These are phyloP conservation scores for Conoideocrella luteorostrata DNA, from an alignment of 2,329 filamentous ascomycete genomes.

Conservation along the genomic window DNA sequence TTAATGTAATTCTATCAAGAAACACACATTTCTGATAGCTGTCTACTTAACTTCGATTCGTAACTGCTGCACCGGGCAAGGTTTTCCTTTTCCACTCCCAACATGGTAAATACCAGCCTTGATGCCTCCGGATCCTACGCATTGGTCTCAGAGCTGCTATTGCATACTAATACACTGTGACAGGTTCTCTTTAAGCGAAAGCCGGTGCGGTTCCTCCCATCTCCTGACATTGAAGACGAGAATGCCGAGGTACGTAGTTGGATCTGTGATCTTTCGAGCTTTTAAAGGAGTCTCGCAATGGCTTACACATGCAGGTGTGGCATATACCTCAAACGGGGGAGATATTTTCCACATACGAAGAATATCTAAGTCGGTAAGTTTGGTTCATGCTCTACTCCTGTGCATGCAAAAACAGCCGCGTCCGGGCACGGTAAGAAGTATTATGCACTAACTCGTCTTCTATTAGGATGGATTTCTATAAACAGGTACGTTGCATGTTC, in stretches of 20 bases:
- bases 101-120: conserved; percentile 10
- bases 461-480: conserved; percentile 82
- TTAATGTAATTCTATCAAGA: not conserved
- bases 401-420: not conserved
- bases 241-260: conserved; percentile 63
- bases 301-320: conserved; percentile 72
- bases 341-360: conserved; percentile 81
- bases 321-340: conserved; percentile 85
- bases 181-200: conserved; percentile 96
- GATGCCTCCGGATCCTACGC: not conserved
- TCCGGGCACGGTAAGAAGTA: not conserved
- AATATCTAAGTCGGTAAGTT: conserved; percentile 73
- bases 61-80: conserved; percentile 3
- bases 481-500: conserved; percentile 54
- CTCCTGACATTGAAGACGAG: conserved; percentile 69
- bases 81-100: conserved; percentile 1
- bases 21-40: not conserved
- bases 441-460: conserved; percentile 4
- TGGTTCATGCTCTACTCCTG: too few species aligned
- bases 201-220: conserved; percentile 75
- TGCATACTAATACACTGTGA: conserved; percentile 9
- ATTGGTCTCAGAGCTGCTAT: not conserved
- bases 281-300: too few species aligned
- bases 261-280: not conserved
- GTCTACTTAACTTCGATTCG: not conserved